These are phyloP conservation scores for Penicillium sp. DNA, from an alignment of 2,329 filamentous ascomycete species.

Conservation along the genomic window DNA sequence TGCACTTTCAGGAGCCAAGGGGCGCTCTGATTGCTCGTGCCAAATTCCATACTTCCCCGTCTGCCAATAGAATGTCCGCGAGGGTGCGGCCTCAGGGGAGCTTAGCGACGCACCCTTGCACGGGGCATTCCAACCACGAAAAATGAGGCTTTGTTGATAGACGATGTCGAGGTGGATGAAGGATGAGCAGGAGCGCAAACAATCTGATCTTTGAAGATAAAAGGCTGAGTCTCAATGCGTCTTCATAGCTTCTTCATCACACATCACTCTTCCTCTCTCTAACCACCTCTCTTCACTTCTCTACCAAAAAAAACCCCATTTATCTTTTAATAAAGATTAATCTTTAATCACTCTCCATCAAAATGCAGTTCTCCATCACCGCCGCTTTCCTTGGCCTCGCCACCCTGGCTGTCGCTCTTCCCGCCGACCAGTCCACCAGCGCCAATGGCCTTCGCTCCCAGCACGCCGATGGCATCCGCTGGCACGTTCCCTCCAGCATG, in stretches of 20 bases:
- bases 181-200: constrained; percentile 11
- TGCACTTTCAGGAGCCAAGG: constrained; percentile 12
- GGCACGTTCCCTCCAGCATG: constrained; percentile 37
- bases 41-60: constrained; percentile 16
- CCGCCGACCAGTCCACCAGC: constrained; percentile 25
- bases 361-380: constrained; percentile 43
- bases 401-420: constrained; percentile 38
- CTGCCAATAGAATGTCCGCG: constrained; percentile 19
- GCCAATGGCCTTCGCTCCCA: constrained; percentile 36
- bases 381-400: constrained; percentile 41
- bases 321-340: constrained; percentile 7
- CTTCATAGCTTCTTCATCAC: constrained; percentile 30
- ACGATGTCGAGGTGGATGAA: constrained; percentile 1
- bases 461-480: constrained; percentile 34
- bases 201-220: constrained; percentile 23
- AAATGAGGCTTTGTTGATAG: constrained; percentile 23
- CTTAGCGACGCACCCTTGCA: constrained; percentile 22
- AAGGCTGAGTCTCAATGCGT: constrained; percentile 19
- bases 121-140: constrained; percentile 24
- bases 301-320: constrained; percentile 23
- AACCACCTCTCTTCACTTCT: constrained; percentile 20
- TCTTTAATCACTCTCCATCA: constrained; percentile 38
- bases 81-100: not conserved
- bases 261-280: constrained; percentile 36
- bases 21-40: constrained; percentile 17